Evolutionary conservation across 2,329 filamentous ascomycete genomes (phyloP), one percentile per base, ranked within the genome.

Genomic region (Dactylellina haptotyla): DNA sequence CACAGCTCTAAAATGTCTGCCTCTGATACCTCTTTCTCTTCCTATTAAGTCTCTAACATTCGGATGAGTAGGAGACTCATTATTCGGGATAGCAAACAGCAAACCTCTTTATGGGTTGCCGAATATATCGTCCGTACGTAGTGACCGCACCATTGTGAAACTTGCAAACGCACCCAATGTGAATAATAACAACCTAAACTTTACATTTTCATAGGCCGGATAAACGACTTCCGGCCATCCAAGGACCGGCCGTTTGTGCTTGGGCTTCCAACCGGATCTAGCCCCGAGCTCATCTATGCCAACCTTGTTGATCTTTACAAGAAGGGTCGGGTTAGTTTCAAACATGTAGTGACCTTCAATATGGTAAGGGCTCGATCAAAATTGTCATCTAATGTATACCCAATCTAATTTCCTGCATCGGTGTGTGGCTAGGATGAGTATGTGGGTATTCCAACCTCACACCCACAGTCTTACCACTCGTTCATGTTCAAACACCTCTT

Each of bases 401-500:
- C 51, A 28, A 16, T 18, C n/a, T 30, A 53, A 53, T 53, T 32
- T 32, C 26, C 25, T 18, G 4, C 18, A 10, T 3, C 14, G 14
- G n/a, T 3, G n/a, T 16, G 12, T 76, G 90, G 88, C 6, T 53
- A 72, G 67, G 92, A 96, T 82, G 92, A 96, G 82, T 96, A 96
- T 79, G 90, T 95, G 76, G 90, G 90, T 66, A 86, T 96, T 75
- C 89, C 91, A 32, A 88, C 90, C 78, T 90, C 93, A 78, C 91
- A 96, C 80, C 88, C 91, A 10, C 89, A 95, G 80, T 92, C 89
- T 78, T 96, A 96, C 82, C 92, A 96, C 83, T 91, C 89, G 76
- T 96, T 95, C 84, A 95, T 96, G 92, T 96, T 93, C 86, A 91
- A 90, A 82, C 86, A 95, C 82, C 92, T 96, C 84, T 96, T 96